phyloP scores from a whole-genome alignment of 805 yeast species.

The Metschnikowia hibisci region DNA sequence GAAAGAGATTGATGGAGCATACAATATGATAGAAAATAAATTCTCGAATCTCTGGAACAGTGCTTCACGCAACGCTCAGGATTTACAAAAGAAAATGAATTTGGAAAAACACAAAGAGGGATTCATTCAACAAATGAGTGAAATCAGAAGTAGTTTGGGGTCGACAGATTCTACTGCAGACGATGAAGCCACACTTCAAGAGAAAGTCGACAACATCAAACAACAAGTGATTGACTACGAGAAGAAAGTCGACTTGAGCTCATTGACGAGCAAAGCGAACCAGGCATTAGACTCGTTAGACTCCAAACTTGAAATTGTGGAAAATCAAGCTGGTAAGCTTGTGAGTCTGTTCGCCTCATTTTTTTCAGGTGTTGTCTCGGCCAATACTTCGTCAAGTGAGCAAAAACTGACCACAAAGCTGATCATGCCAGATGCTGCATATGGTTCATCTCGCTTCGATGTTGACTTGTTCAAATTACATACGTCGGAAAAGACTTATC shows the following conservation, averaged over 20 bases:
- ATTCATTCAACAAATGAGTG: conserved; percentile 26
- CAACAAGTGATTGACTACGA: conserved; percentile 12
- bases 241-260: conserved; percentile 22
- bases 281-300: conserved; percentile 68
- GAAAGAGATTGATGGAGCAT: conserved; percentile 49
- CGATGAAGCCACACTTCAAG: conserved; percentile 24
- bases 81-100: conserved; percentile 26
- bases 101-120: conserved; percentile 28
- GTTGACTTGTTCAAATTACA: conserved; percentile 39
- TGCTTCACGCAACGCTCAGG: conserved; percentile 31
- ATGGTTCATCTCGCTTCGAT: conserved; percentile 39
- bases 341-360: conserved; percentile 56
- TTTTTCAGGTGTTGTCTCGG: conserved; percentile 37
- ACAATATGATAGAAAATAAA: conserved; percentile 48
- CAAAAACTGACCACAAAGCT: conserved; percentile 10
- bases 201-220: conserved; percentile 24
- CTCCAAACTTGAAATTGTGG: conserved; percentile 64
- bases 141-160: conserved; percentile 24
- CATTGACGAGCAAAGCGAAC: conserved; percentile 40
- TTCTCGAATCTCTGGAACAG: conserved; percentile 31
- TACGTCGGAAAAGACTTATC: conserved; percentile 25
- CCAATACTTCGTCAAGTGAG: conserved; percentile 8
- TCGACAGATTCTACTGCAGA: conserved; percentile 3
- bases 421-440: conserved; percentile 20
- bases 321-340: conserved; percentile 61